Percentiles rank a stretch among this genome's conserved stretches.
phyloP scores from a whole-genome alignment of 352 stramenopile species.

The Nothophytophthora sp. region DNA sequence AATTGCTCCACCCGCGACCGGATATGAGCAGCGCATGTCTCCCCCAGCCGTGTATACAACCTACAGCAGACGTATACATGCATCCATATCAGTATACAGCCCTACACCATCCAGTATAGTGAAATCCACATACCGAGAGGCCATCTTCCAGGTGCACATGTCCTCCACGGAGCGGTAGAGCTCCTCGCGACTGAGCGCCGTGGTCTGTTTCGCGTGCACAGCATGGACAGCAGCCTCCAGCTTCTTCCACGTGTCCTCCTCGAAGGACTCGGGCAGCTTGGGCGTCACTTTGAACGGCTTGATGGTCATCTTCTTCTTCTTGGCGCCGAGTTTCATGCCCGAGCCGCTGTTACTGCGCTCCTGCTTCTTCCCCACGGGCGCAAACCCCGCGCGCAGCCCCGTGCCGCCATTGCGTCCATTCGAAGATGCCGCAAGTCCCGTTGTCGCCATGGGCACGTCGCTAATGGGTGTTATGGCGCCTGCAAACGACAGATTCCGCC shows the following conservation, averaged over 20 bases:
- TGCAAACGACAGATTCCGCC: too few species aligned
- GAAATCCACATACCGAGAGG: conserved; percentile 34
- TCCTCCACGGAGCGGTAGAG: conserved; percentile 88
- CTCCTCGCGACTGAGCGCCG: conserved; percentile 72
- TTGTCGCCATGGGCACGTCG: conserved; percentile 27
- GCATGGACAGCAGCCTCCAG: conserved; percentile 65
- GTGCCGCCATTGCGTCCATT: conserved; percentile 26
- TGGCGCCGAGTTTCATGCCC: conserved; percentile 21
- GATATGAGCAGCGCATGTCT: conserved; percentile 73
- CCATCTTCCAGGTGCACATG: conserved; percentile 94
- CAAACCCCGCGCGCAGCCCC: too few species aligned
- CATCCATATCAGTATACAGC: background rate
- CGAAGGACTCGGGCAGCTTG: conserved; percentile 73
- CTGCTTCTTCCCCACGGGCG: conserved; percentile 21
- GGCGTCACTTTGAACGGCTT: conserved; percentile 84
- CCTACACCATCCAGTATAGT: background rate
- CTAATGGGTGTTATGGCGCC: too few species aligned
- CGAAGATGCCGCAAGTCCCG: conserved; percentile 19
- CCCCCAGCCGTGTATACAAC: conserved; percentile 68
- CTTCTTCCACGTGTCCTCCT: conserved; percentile 76
- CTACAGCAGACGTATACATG: conserved; percentile 15
- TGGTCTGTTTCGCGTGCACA: conserved; percentile 71
- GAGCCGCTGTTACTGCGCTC: conserved; percentile 29
- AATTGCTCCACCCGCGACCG: conserved; percentile 54
- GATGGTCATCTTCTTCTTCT: conserved; percentile 86